A percentile compares a stretch with the other conserved stretches of the same genome.
Conservation (phyloP, 2,329 filamentous ascomycete species). For the Coniochaeta sp. region DNA sequence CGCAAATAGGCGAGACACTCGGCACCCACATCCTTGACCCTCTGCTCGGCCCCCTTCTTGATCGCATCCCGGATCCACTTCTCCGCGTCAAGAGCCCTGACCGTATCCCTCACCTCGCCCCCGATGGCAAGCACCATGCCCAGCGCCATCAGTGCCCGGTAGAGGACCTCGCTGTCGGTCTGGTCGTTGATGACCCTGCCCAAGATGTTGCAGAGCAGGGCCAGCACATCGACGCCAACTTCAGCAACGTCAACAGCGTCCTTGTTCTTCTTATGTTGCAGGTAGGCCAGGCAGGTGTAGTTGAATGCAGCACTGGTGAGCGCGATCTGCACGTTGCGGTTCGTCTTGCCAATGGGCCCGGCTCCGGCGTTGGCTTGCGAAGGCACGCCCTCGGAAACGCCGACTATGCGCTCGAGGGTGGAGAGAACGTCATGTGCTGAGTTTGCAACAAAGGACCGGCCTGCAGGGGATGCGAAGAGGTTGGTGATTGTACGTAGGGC, state of each 20-base stretch:
- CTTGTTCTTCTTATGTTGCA: slow-evolving; percentile 31
- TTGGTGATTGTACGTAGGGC: slow-evolving; percentile 75
- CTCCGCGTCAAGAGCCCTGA: slow-evolving; percentile 32
- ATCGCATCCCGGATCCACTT: slow-evolving; percentile 34
- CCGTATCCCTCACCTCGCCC: slow-evolving; percentile 33
- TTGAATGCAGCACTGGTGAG: slow-evolving; percentile 80
- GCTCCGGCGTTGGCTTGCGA: slow-evolving; percentile 33
- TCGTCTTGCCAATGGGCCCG: slow-evolving; percentile 45
- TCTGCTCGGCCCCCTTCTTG: slow-evolving; percentile 36
- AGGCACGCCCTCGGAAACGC: slow-evolving; percentile 21
- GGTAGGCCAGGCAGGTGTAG: slow-evolving; percentile 64
- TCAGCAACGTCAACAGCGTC: slow-evolving; percentile 17
- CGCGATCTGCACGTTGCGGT: slow-evolving; percentile 78
- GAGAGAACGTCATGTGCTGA: slow-evolving; percentile 50
- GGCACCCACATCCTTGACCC: slow-evolving; percentile 38
- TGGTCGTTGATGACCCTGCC: slow-evolving; percentile 57
- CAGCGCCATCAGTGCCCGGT: slow-evolving; percentile 72
- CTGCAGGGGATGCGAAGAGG: slow-evolving; percentile 68
- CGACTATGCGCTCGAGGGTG: slow-evolving; percentile 57
- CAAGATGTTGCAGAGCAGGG: slow-evolving; percentile 44
- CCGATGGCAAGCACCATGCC: slow-evolving; percentile 67
- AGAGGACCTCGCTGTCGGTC: slow-evolving; percentile 75
- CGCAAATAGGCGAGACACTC: slow-evolving; percentile 36
- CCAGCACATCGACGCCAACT: slow-evolving; percentile 35
- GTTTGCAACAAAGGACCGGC: slow-evolving; percentile 58